Conservation (phyloP, 2,329 filamentous ascomycete genomes). For the Talaromyces sp. region DNA sequence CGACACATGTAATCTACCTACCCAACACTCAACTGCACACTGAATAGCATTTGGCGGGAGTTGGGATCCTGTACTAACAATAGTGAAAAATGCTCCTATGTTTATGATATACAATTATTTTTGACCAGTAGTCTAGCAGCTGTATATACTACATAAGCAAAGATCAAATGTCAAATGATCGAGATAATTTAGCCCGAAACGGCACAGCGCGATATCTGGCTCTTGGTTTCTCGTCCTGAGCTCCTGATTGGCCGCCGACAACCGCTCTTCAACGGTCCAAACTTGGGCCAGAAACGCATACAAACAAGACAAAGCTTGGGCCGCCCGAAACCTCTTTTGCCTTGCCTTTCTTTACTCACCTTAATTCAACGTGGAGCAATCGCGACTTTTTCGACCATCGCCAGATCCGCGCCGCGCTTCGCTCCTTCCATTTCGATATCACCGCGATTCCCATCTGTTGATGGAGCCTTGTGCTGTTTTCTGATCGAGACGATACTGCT, state of each 20-base stretch:
- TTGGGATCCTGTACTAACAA: slow-evolving; percentile 13
- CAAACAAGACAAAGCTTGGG: slow-evolving; percentile 31
- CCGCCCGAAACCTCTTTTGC: slow-evolving; percentile 20
- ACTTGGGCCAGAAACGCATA: not conserved
- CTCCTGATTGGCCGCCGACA: slow-evolving; percentile 3
- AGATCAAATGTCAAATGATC: not conserved
- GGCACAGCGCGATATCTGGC: not conserved
- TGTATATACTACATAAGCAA: not conserved
- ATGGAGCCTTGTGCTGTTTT: not conserved
- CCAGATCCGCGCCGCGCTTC: not conserved
- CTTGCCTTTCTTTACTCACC: not conserved
- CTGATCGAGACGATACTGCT: not conserved
- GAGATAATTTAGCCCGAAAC: not conserved
- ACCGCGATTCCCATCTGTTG: not conserved
- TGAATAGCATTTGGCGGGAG: slow-evolving; percentile 14
- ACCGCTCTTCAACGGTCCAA: slow-evolving; percentile 2
- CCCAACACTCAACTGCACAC: not conserved
- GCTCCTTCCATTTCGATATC: not conserved
- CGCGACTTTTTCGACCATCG: slow-evolving; percentile 31
- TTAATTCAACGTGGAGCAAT: slow-evolving; percentile 29
- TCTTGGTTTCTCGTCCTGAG: not conserved
- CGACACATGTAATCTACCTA: slow-evolving; percentile 6
- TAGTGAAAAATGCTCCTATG: slow-evolving; percentile 1
- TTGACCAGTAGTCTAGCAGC: not conserved
- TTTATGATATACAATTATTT: not conserved